Evolutionary conservation across 2,329 filamentous ascomycete genomes (phyloP).

Genomic region (Aspergillus pseudonomiae): DNA sequence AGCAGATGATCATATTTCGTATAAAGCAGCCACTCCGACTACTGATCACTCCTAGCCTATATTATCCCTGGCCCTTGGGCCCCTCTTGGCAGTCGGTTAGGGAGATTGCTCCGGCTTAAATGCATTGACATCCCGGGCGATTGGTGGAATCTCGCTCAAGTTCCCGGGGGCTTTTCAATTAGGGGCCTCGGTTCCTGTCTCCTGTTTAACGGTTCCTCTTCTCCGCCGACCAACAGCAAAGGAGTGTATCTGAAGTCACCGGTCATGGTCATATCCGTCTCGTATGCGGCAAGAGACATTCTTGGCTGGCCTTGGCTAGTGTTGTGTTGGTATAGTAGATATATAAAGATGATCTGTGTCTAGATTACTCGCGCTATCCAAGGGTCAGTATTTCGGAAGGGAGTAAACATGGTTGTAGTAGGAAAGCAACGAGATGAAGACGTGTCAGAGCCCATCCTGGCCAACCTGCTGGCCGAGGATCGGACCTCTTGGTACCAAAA

Average conservation of each 20-base stretch:
- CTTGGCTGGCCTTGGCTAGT: neutral
- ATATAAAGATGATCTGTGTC: neutral
- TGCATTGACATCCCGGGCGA: neutral
- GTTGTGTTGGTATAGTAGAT: no score
- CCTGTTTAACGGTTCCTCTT: neutral
- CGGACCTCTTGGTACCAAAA: slow-evolving; percentile 60
- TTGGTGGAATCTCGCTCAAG: neutral
- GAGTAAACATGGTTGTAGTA: slow-evolving; percentile 24
- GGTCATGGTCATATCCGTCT: neutral
- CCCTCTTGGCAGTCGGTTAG: neutral
- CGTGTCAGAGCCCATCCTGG: slow-evolving; percentile 27
- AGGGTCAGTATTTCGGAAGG: neutral
- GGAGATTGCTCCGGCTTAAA: neutral
- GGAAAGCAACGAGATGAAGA: slow-evolving; percentile 29
- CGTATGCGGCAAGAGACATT: neutral
- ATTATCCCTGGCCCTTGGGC: neutral
- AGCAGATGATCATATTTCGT: neutral
- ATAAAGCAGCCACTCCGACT: no score
- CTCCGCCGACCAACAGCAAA: neutral
- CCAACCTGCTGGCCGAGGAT: slow-evolving; percentile 34
- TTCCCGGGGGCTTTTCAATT: neutral
- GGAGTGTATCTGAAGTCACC: neutral
- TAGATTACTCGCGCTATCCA: neutral
- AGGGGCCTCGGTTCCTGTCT: neutral
- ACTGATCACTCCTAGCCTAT: neutral